Evolutionary conservation across 1,139 yeast species (phyloP).

Genomic region (Yamadazyma jaroonii): DNA sequence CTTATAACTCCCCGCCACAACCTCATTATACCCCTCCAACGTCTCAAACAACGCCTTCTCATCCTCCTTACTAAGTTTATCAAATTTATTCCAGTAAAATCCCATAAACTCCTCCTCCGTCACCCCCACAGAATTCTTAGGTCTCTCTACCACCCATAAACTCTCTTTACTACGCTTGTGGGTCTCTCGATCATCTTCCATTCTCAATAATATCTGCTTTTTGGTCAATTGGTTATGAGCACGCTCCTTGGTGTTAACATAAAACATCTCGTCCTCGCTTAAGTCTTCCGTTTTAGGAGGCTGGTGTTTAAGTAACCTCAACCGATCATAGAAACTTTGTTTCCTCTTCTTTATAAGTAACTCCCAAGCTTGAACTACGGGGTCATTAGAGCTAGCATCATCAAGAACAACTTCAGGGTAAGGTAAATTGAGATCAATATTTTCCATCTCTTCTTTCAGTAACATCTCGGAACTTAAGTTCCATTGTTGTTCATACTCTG

Average conservation of each 20-base stretch:
- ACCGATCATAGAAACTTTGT: conserved; percentile 51
- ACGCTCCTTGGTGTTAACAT: conserved; percentile 22
- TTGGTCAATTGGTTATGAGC: conserved; percentile 33
- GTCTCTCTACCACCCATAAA: conserved; percentile 65
- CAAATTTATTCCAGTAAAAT: conserved; percentile 54
- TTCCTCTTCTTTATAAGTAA: conserved; percentile 45
- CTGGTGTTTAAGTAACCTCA: conserved; percentile 30
- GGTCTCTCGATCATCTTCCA: conserved; percentile 86
- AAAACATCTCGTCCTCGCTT: conserved; percentile 31
- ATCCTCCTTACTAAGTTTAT: conserved; percentile 47
- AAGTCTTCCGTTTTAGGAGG: conserved; percentile 21
- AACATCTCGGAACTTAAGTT: conserved; percentile 25
- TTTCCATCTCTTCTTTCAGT: conserved; percentile 31
- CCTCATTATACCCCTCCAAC: conserved; percentile 52
- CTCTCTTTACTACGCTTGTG: conserved; percentile 77
- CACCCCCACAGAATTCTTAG: conserved; percentile 32
- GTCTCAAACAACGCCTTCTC: conserved; percentile 38
- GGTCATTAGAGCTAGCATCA: conserved; percentile 20
- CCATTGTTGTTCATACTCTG: conserved; percentile 24
- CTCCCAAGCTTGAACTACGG: conserved; percentile 46
- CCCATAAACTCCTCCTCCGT: conserved; percentile 57
- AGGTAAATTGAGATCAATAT: conserved; percentile 30
- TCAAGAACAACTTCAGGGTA: conserved; percentile 32
- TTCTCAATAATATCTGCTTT: conserved; percentile 63
- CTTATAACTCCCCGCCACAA: conserved; percentile 46